These are phyloP conservation scores for Globisporangium paddicum DNA, from an alignment of 352 stramenopile genomes.

Conservation along the genomic window DNA sequence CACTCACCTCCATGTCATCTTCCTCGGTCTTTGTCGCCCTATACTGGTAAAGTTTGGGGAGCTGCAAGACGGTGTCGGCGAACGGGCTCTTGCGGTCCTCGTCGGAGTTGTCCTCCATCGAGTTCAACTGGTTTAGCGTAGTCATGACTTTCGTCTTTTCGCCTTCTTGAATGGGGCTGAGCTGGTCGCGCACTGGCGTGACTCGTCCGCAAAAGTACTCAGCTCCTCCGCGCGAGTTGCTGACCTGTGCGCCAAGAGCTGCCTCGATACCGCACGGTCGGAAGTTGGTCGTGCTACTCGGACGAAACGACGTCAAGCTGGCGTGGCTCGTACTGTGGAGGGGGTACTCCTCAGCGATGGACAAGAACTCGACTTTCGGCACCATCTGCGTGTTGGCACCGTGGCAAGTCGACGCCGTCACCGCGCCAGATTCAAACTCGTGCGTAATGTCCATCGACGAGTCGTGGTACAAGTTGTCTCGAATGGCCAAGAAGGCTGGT, in stretches of 20 bases:
- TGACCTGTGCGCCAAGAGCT: constrained; percentile 4
- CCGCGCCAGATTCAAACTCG: constrained; percentile 21
- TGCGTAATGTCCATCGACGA: constrained; percentile 3
- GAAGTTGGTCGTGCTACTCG: constrained; percentile 2
- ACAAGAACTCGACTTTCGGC: constrained; percentile 42
- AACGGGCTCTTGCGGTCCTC: constrained; percentile 33
- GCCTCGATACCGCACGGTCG: constrained; percentile 8
- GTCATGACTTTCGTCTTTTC: constrained; percentile 47
- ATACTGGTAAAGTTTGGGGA: constrained; percentile 47
- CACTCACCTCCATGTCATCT: constrained; percentile 70
- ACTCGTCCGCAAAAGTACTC: constrained; percentile 1
- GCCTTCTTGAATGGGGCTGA: constrained; percentile 7
- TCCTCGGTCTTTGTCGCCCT: constrained; percentile 53
- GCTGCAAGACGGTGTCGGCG: constrained; percentile 24
- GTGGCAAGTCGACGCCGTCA: constrained; percentile 16
- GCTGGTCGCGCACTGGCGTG: constrained; percentile 1
- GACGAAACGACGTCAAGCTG: constrained; percentile 17
- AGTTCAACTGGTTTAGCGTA: constrained; percentile 38
- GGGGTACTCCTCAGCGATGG: constrained; percentile 52
- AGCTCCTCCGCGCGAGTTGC: neutral
- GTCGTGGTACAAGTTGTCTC: constrained; percentile 1
- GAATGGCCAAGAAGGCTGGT: constrained; percentile 14
- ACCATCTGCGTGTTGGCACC: constrained; percentile 20
- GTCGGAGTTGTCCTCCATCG: constrained; percentile 36
- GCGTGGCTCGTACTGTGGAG: constrained; percentile 34